Evolutionary conservation across 2,329 filamentous ascomycete species (phyloP), one percentile per base, ranked within the genome.

Genomic region (Scolecobasidium constrictum): DNA sequence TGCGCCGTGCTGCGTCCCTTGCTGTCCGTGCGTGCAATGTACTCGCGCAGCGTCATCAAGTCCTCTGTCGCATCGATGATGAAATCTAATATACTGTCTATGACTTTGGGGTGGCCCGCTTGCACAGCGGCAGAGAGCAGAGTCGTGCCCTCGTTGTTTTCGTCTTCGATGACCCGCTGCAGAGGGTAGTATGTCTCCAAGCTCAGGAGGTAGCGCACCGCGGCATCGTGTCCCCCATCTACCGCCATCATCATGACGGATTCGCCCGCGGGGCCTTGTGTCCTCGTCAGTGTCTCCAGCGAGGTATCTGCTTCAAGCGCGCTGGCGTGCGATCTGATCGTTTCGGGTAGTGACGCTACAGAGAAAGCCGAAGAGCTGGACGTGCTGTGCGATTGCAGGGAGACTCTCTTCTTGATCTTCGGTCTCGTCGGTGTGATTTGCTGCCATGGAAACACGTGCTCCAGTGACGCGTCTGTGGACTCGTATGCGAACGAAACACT

Each of bases 391-490:
- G 83, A 83, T 55, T 94, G 86, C 83, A 95, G 83, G 0, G 86
- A 85, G 1, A 96, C 90, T 50, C 74, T 58, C 50, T 72, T 86
- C 60, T 92, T 93, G 26, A 74, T 64, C 50, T 73, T 75, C 45
- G 76, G 77, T 4, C 63, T 55, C 2, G 66, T 61, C 16, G 68
- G 65, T 19, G 67, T 67, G 46, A 76, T 75, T 43, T 72, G 74
- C 57, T 94, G 84, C 48, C 94, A 96, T 0, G 88, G 90, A 52
- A 95, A 95, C 1, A 96, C 87, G 56, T 96, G 90, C 41, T 81
- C 75, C 3, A 96, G 50, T 3, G 67, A 67, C 3, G 64, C 65
- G 26, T 40, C 17, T 58, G 54, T 46, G 56, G 52, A 18, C 47
- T 47, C 28, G 43, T 49, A 22, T 11, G 35, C 21, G 9, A 31